Base-by-base conservation (phyloP, 345 rosid genomes). In the Triadica sebifera region DNA sequence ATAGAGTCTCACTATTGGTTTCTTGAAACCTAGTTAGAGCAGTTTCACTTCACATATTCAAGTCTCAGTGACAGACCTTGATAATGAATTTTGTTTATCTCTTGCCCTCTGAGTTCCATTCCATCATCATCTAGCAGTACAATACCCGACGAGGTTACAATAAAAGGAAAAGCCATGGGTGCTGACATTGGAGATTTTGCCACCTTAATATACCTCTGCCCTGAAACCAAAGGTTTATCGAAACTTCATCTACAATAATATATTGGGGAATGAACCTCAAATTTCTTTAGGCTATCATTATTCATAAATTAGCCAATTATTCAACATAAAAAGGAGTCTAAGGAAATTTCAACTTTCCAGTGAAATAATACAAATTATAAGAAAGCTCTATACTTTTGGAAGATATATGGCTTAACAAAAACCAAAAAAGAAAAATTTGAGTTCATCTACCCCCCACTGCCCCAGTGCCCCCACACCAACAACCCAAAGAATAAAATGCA, bases 131-230 rank as follows among this genome's bases (percentile, higher is more conserved):
- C 84, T 56, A 89, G 81, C 68, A 91, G 75, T 71, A 85, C 84
- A 64, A 93, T 87, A 22, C 94, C 97, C 8, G 87, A 86, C 71
- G 93, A 70, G 69, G 85, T 87, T 79, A 92, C 83, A 79, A 73
- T 80, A 76, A 86, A 92, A n/a, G 93, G 92, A 75, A 92, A 90
- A 69, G 86, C 89, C 71, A 92, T 70, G 38, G 97, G 88, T 45
- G 97, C 89, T 0, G 93, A 89, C 73, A 89, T 83, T 15, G 97
- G 98, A 80, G 97, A 89, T 84, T 94, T 92, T 24, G 93, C 94
- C 37, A 94, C 82, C 87, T 92, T 89, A 50, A 94, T 78, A 64
- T 82, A 84, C 85, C 96, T 88, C 81, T 86, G 86, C 59, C 93
- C 94, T 93, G 89, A 77, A 73, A 83, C 52, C n/a, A 29, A 74